These are phyloP conservation scores for Hypoxylon sp. DNA, from an alignment of 2,329 filamentous ascomycete genomes.

Conservation along the genomic window DNA sequence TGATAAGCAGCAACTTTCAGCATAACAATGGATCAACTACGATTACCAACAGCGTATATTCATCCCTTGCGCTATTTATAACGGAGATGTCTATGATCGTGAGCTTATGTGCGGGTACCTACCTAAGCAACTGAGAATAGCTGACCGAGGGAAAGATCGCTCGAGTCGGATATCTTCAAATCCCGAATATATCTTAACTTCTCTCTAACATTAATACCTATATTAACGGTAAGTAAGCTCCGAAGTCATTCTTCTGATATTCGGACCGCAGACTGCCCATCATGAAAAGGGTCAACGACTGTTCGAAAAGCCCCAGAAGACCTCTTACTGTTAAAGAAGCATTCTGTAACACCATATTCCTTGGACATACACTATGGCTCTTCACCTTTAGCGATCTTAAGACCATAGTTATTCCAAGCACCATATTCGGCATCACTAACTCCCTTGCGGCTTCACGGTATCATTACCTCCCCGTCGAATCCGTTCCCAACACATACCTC, in stretches of 20 bases:
- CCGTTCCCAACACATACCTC: neutral
- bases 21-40: neutral
- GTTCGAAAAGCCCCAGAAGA: neutral
- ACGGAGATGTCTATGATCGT: neutral
- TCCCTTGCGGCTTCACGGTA: neutral
- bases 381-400: neutral
- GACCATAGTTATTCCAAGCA: neutral
- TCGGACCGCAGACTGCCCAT: neutral
- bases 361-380: neutral
- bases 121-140: neutral
- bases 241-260: neutral
- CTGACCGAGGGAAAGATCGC: neutral
- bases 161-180: neutral
- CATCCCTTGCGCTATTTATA: neutral
- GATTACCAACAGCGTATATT: neutral
- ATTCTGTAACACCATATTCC: neutral
- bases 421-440: neutral
- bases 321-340: neutral
- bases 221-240: neutral
- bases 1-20: neutral
- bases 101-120: neutral
- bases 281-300: neutral
- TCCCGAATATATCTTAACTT: neutral
- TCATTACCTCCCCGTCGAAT: neutral
- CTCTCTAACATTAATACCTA: neutral